Evolutionary conservation across 306 rosid genomes (phyloP).

Genomic region (Canavalia gladiata): DNA sequence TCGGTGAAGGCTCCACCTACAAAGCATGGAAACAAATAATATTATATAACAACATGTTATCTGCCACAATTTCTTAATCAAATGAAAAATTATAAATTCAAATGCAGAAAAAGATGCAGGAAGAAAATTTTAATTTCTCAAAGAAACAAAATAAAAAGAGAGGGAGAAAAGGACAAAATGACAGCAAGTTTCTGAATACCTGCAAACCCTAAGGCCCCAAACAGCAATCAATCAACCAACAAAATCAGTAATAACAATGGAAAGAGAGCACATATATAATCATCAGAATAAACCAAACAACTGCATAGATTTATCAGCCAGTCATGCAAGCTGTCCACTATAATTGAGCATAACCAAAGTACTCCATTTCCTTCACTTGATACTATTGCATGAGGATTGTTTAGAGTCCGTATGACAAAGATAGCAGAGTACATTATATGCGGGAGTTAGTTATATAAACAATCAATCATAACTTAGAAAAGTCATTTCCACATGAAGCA

Average conservation of each 20-base stretch:
- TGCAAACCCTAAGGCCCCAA: slow-evolving; percentile 31
- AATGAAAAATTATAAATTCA: neutral
- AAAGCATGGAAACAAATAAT: slow-evolving; percentile 41
- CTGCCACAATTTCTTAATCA: slow-evolving; percentile 41
- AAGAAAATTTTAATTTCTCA: neutral
- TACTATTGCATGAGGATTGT: slow-evolving; percentile 19
- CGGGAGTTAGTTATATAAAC: slow-evolving; percentile 48
- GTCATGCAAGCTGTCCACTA: slow-evolving; percentile 39
- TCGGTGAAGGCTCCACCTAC: slow-evolving; percentile 98
- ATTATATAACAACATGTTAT: slow-evolving; percentile 40
- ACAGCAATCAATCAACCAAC: slow-evolving; percentile 45
- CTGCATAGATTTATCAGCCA: slow-evolving; percentile 37
- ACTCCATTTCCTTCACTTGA: slow-evolving; percentile 22
- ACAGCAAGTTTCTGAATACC: slow-evolving; percentile 34
- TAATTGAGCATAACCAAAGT: slow-evolving; percentile 43
- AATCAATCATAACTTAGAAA: slow-evolving; percentile 46
- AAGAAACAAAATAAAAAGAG: slow-evolving; percentile 23
- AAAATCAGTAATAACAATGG: slow-evolving; percentile 36
- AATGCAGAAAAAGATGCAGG: slow-evolving; percentile 6
- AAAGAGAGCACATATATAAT: slow-evolving; percentile 47
- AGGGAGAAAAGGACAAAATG: neutral
- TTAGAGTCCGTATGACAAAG: slow-evolving; percentile 43
- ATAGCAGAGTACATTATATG: slow-evolving; percentile 40
- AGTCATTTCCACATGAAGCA: slow-evolving; percentile 44
- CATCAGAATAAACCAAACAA: slow-evolving; percentile 37